Percentiles rank a stretch among this genome's conserved stretches.
Conservation (phyloP, 768 basidiomycete genomes). For the Trametes gibbosa region DNA sequence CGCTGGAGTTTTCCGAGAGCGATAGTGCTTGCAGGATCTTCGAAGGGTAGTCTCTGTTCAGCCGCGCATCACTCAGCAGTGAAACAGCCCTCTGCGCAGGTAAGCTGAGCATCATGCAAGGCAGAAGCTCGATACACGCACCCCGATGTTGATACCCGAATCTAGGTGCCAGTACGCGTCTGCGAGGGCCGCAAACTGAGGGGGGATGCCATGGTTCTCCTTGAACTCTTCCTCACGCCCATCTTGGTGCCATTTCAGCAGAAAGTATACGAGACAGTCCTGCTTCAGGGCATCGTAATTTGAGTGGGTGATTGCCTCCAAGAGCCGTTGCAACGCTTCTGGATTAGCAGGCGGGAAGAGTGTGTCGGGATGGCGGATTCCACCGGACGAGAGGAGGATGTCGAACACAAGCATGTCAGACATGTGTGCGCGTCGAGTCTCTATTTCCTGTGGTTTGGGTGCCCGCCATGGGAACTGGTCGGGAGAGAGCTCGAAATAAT, state of each 20-base stretch:
- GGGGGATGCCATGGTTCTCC: constrained; percentile 60
- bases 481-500: constrained; percentile 49
- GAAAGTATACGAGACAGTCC: constrained; percentile 76
- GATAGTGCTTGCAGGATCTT: constrained; percentile 73
- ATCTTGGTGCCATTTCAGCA: constrained; percentile 78
- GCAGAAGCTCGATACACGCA: constrained; percentile 36
- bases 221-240: constrained; percentile 51
- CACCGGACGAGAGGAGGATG: constrained; percentile 63
- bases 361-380: constrained; percentile 54
- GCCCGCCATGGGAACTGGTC: constrained; percentile 59
- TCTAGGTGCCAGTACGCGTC: constrained; percentile 87
- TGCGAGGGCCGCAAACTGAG: constrained; percentile 72
- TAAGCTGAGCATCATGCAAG: background rate
- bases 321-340: constrained; percentile 49
- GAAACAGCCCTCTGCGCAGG: constrained; percentile 61
- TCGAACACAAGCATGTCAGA: constrained; percentile 71
- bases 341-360: constrained; percentile 69
- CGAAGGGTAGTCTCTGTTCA: constrained; percentile 74
- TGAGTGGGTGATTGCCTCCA: constrained; percentile 59
- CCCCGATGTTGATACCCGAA: constrained; percentile 59
- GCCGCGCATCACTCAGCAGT: constrained; percentile 67
- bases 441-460: constrained; percentile 53
- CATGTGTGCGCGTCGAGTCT: constrained; percentile 58
- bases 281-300: constrained; percentile 75
- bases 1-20: constrained; percentile 40